These are phyloP conservation scores for Pyrenophora tritici-repentis DNA, from an alignment of 2,329 filamentous ascomycete species.

Conservation along the genomic window DNA sequence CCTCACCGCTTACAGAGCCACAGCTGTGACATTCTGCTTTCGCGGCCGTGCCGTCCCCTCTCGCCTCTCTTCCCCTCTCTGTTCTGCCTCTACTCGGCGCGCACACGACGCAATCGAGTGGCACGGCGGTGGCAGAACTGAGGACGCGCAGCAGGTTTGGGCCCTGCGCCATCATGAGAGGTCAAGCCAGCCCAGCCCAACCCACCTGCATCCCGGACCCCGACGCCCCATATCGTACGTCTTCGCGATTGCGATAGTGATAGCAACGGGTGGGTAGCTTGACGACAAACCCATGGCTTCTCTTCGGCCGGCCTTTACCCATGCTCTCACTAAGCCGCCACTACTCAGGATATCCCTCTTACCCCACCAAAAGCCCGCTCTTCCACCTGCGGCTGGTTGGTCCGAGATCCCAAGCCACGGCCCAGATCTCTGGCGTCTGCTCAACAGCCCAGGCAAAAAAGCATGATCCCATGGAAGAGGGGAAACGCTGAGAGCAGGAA, in stretches of 20 bases:
- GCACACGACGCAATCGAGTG: conserved; percentile 13
- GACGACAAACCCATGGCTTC: too few species aligned
- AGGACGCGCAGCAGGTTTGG: neutral
- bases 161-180: conserved; percentile 6
- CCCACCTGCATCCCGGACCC: neutral
- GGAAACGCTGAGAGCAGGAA: too few species aligned
- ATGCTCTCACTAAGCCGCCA: neutral
- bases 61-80: neutral
- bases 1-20: conserved; percentile 11
- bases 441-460: neutral
- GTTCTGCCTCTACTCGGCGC: neutral
- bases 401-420: neutral
- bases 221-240: neutral
- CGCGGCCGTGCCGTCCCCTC: conserved; percentile 4
- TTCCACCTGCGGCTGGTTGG: too few species aligned
- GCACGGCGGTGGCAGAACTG: conserved; percentile 10
- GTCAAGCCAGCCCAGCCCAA: conserved; percentile 3
- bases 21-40: neutral
- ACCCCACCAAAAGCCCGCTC: conserved; percentile 6
- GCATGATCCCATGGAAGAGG: neutral
- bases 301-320: too few species aligned
- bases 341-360: conserved; percentile 2
- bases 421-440: neutral
- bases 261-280: too few species aligned
- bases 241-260: neutral